phyloP scores from a whole-genome alignment of 441 rosid genomes.

The Adansonia rubrostipa region DNA sequence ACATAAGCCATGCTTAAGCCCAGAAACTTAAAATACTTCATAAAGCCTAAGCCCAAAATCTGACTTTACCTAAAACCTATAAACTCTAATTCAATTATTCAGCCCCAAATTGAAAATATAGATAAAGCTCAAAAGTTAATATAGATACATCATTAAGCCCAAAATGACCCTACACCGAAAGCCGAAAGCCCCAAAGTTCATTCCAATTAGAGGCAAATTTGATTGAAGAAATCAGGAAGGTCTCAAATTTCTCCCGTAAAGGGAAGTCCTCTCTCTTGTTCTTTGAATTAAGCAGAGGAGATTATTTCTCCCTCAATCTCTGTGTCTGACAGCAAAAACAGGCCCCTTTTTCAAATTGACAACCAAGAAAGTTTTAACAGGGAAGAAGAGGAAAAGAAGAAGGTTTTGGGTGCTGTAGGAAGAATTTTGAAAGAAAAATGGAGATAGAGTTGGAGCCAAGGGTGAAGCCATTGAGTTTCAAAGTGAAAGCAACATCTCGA shows the following conservation, averaged over 20 bases:
- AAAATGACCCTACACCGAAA: neutral
- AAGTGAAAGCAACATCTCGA: conserved; percentile 77
- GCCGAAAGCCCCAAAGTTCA: neutral
- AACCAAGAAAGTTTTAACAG: conserved; percentile 8
- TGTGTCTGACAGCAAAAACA: neutral
- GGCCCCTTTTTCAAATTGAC: conserved; percentile 8
- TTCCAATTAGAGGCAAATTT: neutral
- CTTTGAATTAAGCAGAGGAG: neutral
- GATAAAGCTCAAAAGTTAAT: neutral
- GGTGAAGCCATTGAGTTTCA: conserved; percentile 70
- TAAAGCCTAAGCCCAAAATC: neutral
- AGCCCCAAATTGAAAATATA: too few relatives aligned
- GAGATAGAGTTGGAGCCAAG: conserved; percentile 78
- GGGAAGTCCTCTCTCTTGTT: neutral
- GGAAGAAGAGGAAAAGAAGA: neutral
- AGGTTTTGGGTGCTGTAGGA: conserved; percentile 12
- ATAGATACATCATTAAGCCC: neutral
- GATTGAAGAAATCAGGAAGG: neutral
- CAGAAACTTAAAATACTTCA: too few relatives aligned
- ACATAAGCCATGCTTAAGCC: too few relatives aligned
- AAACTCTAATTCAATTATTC: neutral
- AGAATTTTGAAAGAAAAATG: conserved; percentile 36
- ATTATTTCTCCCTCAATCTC: neutral
- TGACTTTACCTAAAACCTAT: neutral
- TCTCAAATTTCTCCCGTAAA: neutral